A percentile compares a stretch with the other conserved stretches of the same genome.
Conservation (phyloP, 73 alveolate species). For the Halteria grandinella region DNA sequence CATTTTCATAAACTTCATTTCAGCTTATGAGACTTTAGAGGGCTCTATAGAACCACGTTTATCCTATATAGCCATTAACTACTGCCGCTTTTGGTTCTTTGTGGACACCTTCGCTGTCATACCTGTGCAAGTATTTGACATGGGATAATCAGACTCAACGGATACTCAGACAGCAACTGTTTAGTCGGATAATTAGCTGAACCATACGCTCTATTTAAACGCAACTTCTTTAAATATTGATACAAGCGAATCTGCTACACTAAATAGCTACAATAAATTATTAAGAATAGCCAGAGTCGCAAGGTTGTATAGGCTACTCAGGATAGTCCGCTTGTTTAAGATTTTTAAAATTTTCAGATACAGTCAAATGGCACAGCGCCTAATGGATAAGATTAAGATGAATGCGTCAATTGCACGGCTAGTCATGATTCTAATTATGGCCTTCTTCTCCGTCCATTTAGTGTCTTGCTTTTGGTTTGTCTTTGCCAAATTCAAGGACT, state of each 20-base stretch:
- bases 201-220: too few relatives aligned
- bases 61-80: conserved; percentile 10
- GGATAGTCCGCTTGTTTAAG: conserved; percentile 55
- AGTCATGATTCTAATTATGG: conserved; percentile 39
- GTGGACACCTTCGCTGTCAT: conserved; percentile 41
- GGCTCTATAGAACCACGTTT: conserved; percentile 35
- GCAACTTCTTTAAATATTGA: too few relatives aligned
- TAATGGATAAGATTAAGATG: conserved; percentile 49
- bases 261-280: too few relatives aligned
- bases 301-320: conserved; percentile 58
- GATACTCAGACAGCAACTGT: too few relatives aligned
- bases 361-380: conserved; percentile 6
- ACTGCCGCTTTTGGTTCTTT: conserved; percentile 42
- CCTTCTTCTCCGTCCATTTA: conserved; percentile 57
- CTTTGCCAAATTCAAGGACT: conserved; percentile 60
- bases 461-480: conserved; percentile 65
- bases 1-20: conserved; percentile 53
- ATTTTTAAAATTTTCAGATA: conserved; percentile 18
- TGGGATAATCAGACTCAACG: too few relatives aligned
- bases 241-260: too few relatives aligned
- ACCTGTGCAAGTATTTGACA: conserved; percentile 34
- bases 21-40: conserved; percentile 58
- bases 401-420: conserved; percentile 55
- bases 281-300: conserved; percentile 69
- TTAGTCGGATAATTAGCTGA: too few relatives aligned